Conservation (phyloP, 140 eudicot genomes). For the Anethum foeniculum region DNA sequence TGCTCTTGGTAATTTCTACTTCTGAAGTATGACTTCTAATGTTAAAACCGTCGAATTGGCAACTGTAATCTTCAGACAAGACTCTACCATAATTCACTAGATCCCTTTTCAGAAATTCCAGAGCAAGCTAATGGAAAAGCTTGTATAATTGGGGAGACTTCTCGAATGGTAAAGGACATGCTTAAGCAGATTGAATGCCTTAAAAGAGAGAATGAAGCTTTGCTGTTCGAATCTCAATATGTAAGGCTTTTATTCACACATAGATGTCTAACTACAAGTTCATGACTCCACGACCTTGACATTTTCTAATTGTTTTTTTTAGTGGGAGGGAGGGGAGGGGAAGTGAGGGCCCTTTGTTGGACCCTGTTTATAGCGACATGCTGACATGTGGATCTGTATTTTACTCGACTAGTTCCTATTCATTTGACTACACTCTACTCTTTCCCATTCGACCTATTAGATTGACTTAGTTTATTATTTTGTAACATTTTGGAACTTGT, state of each 20-base stretch:
- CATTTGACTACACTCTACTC: not conserved
- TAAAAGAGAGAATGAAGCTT: slow-evolving; percentile 55
- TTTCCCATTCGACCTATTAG: not conserved
- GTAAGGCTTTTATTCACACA: slow-evolving; percentile 31
- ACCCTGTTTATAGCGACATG: not conserved
- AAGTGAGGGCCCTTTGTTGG: not conserved
- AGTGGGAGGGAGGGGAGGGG: not conserved
- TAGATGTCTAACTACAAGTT: not conserved
- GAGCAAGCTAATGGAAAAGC: slow-evolving; percentile 72
- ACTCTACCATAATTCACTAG: not conserved
- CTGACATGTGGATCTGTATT: not conserved
- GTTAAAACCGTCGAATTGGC: not conserved
- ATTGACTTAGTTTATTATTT: not conserved
- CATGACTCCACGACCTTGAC: not conserved
- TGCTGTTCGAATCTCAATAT: slow-evolving; percentile 69
- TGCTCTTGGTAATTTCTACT: slow-evolving; percentile 58
- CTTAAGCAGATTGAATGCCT: slow-evolving; percentile 48
- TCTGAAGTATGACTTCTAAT: not conserved
- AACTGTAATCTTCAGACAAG: not conserved
- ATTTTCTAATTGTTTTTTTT: not conserved
- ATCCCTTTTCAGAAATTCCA: slow-evolving; percentile 39
- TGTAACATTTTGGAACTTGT: not conserved
- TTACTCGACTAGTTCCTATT: not conserved
- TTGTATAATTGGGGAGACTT: slow-evolving; percentile 53
- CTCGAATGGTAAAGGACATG: slow-evolving; percentile 54